Evolutionary conservation across 108 stramenopile genomes (phyloP), one percentile per base, ranked within the genome.

Genomic region (Cyclostephanos invisitatus): DNA sequence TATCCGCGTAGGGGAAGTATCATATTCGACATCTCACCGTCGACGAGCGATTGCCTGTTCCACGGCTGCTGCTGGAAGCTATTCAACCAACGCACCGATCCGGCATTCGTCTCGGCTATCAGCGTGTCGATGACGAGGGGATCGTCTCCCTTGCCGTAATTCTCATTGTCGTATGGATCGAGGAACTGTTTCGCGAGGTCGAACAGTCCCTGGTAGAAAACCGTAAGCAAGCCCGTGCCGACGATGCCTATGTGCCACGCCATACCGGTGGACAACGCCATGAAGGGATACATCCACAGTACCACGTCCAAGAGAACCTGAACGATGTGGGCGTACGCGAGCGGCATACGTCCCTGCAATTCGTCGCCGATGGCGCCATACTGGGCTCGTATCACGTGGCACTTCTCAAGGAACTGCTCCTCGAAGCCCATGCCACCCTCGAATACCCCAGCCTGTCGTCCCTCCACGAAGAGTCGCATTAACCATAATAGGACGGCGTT

Each of bases 121-220:
- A 95, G 65, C 0, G 94, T 95, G 77, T 95, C 94, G 53, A 95
- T 89, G 21, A 82, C 83, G 37, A 95, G 62, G n/a, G 94, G 94
- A 75, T 95, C 94, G 62, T 95, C 91, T 2, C 94, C 94, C 54
- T 88, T 87, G 5, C 94, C 94, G 62, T 92, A 95, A 68, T 84
- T 91, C 57, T 96, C 93, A 77, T 96, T 96, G 69, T 94, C 91
- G 69, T 92, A 95, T 12, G 96, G 96, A 82, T 96, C 96, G 54
- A 96, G 69, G 68, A 96, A 95, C 68, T 91, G 91, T 68, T 96
- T 96, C 24, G 96, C 89, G 2, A 96, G 81, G 88, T 95, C 93
- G 77, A 95, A 91, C 36, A 96, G 64, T 7, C 96, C 96, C 69
- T 91, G 91, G 56, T 94, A 95, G 38, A 88, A 90, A 74, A 93